A percentile compares a stretch with the other conserved stretches of the same genome.
Conservation (phyloP, 2,329 filamentous ascomycete species). For the Bretziella fagacearum region DNA sequence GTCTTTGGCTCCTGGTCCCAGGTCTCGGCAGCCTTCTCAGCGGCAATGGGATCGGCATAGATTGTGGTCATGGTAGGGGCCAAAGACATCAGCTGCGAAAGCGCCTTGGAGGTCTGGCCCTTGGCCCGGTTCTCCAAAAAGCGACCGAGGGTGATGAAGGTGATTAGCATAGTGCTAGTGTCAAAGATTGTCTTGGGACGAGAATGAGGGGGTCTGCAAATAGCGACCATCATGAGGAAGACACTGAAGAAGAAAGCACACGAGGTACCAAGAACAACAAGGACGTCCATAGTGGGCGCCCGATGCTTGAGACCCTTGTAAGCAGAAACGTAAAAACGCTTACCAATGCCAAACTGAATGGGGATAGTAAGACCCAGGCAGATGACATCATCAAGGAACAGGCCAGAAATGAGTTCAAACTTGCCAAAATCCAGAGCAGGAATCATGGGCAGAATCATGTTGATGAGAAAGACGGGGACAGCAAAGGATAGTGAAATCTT, state of each 20-base stretch:
- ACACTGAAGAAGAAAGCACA: conserved; percentile 93
- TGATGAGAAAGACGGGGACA: conserved; percentile 75
- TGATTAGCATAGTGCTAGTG: conserved; percentile 96
- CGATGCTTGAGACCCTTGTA: conserved; percentile 82
- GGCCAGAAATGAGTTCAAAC: conserved; percentile 47
- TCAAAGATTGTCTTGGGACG: conserved; percentile 86
- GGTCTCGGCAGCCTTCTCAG: conserved; percentile 70
- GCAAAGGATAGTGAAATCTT: conserved; percentile 63
- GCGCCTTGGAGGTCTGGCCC: conserved; percentile 84
- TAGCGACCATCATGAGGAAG: conserved; percentile 67
- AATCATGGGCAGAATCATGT: conserved; percentile 89
- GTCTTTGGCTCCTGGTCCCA: conserved; percentile 41
- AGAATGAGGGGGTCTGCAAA: conserved; percentile 57
- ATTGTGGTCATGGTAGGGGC: conserved; percentile 95
- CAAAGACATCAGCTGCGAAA: conserved; percentile 87
- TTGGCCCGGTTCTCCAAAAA: conserved; percentile 91
- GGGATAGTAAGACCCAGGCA: conserved; percentile 76
- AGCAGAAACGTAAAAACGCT: conserved; percentile 84
- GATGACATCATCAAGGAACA: conserved; percentile 76
- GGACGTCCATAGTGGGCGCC: conserved; percentile 92
- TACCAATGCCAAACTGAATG: conserved; percentile 91
- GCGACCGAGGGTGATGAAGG: conserved; percentile 79
- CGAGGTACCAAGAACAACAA: conserved; percentile 85
- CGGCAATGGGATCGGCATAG: conserved; percentile 84
- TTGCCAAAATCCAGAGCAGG: conserved; percentile 61